Conservation (phyloP, 305 asterid genomes). For the Euphrasia arctica region DNA sequence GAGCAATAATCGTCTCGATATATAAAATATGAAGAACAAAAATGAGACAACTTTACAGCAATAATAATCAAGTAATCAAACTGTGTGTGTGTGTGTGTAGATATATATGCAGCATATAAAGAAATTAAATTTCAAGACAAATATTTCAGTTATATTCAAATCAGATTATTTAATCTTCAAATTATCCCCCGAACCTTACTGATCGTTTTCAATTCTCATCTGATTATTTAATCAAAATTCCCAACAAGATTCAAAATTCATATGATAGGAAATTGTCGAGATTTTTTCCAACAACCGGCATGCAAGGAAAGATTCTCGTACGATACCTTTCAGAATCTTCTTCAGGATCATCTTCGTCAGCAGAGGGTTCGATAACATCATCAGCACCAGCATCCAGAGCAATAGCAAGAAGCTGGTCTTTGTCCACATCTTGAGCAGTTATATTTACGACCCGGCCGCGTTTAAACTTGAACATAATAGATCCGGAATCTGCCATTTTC, state of each 20-base stretch:
- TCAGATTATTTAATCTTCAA: too few species aligned
- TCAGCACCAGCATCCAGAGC: constrained; percentile 96
- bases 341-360: constrained; percentile 53
- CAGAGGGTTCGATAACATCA: constrained; percentile 73
- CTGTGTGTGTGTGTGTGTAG: not conserved
- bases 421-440: constrained; percentile 60
- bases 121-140: not conserved
- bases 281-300: not conserved
- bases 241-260: too few species aligned
- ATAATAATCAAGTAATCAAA: not conserved
- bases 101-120: not conserved
- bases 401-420: constrained; percentile 63
- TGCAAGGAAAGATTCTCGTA: not conserved
- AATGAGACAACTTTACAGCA: not conserved
- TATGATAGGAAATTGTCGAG: not conserved
- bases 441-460: constrained; percentile 75
- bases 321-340: constrained; percentile 65
- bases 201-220: too few species aligned
- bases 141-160: too few species aligned
- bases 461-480: constrained; percentile 78
- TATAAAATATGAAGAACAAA: constrained; percentile 1
- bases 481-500: constrained; percentile 91
- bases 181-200: too few species aligned
- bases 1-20: not conserved
- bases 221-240: too few species aligned